Percentiles rank a stretch among this genome's conserved stretches.
phyloP scores from a whole-genome alignment of 1,139 yeast genomes.

The Candida dubliniensis region DNA sequence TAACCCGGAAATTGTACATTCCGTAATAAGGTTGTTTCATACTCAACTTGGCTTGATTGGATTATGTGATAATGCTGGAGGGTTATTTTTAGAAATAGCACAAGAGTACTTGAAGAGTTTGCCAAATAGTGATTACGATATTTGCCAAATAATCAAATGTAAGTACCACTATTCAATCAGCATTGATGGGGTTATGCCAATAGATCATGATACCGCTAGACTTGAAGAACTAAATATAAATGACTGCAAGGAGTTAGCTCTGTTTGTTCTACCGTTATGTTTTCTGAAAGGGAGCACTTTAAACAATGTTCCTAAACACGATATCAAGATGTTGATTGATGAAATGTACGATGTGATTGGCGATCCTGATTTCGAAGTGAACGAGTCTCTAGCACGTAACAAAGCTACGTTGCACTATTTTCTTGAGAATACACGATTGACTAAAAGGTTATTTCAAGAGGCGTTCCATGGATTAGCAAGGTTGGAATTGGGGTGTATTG shows the following conservation, averaged over 20 bases:
- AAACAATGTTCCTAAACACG: constrained; percentile 57
- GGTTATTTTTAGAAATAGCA: constrained; percentile 60
- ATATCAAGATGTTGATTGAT: constrained; percentile 71
- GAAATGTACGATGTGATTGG: constrained; percentile 72
- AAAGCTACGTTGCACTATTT: constrained; percentile 47
- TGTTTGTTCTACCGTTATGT: constrained; percentile 63
- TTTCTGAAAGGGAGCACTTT: constrained; percentile 58
- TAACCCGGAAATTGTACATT: constrained; percentile 3
- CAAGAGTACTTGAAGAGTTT: constrained; percentile 53
- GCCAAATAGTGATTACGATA: constrained; percentile 49
- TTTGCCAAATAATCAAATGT: constrained; percentile 77
- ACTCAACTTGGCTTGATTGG: constrained; percentile 68
- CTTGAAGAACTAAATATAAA: constrained; percentile 30
- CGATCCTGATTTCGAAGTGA: constrained; percentile 50
- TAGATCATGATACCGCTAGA: constrained; percentile 62
- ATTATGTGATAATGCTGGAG: constrained; percentile 67
- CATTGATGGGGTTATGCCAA: constrained; percentile 57
- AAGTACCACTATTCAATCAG: constrained; percentile 68
- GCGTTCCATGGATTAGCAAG: constrained; percentile 57
- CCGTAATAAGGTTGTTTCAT: constrained; percentile 44
- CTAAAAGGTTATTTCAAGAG: constrained; percentile 50
- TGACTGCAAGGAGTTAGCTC: constrained; percentile 59
- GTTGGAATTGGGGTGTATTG: constrained; percentile 21
- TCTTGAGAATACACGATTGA: constrained; percentile 48
- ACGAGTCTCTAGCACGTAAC: constrained; percentile 42